Evolutionary conservation across 441 rosid genomes (phyloP).

Genomic region (Mallotus japonicus): DNA sequence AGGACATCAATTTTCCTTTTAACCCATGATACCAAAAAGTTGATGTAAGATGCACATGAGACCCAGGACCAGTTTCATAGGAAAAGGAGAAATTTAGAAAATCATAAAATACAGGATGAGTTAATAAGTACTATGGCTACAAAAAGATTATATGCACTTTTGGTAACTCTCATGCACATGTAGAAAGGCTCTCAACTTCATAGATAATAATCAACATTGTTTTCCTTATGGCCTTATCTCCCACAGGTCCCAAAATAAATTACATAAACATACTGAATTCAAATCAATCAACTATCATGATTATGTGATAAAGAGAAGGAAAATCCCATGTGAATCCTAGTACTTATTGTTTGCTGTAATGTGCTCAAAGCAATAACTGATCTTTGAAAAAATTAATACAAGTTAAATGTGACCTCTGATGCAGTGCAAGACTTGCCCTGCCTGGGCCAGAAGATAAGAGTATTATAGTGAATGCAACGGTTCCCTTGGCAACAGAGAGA

Average conservation of each 20-base stretch:
- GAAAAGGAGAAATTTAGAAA: background rate
- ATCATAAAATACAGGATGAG: background rate
- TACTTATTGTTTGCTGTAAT: background rate
- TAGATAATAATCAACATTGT: background rate
- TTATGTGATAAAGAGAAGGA: background rate
- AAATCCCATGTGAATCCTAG: background rate
- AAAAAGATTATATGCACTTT: background rate
- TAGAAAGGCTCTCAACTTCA: background rate
- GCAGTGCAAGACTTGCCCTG: conserved; percentile 92
- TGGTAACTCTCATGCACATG: background rate
- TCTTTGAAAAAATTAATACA: conserved; percentile 5
- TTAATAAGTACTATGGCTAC: background rate
- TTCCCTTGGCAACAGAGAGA: conserved; percentile 36
- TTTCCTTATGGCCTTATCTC: background rate
- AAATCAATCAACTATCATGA: background rate
- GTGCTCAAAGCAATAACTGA: background rate
- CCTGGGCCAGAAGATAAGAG: conserved; percentile 84
- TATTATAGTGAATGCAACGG: conserved; percentile 46
- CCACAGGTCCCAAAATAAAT: background rate
- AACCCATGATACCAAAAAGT: background rate
- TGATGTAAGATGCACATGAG: background rate
- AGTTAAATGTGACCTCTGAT: conserved; percentile 24
- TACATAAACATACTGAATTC: background rate
- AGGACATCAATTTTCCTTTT: background rate
- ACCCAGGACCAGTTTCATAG: background rate